Percentiles rank a stretch among this genome's conserved stretches.
Evolutionary conservation across 2,329 filamentous ascomycete species (phyloP).

Genomic region (Podosphaera xanthii): DNA sequence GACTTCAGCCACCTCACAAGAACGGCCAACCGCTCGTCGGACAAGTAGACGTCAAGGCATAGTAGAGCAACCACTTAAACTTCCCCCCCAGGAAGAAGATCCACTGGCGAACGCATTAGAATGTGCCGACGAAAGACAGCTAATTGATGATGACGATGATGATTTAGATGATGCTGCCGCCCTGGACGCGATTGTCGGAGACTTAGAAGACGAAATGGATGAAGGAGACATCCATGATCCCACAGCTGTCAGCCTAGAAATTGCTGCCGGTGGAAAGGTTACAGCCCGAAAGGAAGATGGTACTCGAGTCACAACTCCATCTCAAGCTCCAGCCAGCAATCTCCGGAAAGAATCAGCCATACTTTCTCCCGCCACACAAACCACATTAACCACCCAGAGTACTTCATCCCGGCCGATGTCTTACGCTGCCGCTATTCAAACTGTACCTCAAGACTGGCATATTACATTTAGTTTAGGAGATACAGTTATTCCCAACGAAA

Average conservation of each 20-base stretch:
- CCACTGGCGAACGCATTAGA: constrained; percentile 52
- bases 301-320: constrained; percentile 63
- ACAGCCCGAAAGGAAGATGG: constrained; percentile 85
- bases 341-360: constrained; percentile 19
- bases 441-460: constrained; percentile 80
- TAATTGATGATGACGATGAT: constrained; percentile 47
- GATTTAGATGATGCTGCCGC: constrained; percentile 41
- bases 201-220: constrained; percentile 64
- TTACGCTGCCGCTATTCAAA: constrained; percentile 64
- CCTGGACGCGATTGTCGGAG: constrained; percentile 73
- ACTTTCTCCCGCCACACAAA: constrained; percentile 17
- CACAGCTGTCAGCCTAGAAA: constrained; percentile 75
- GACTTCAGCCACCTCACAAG: constrained; percentile 23
- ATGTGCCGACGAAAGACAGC: constrained; percentile 75
- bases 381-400: constrained; percentile 20
- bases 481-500: constrained; percentile 69
- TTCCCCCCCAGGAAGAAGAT: constrained; percentile 34
- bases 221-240: constrained; percentile 56
- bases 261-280: constrained; percentile 66
- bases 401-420: constrained; percentile 44
- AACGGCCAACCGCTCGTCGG: constrained; percentile 36
- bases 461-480: constrained; percentile 81
- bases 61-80: constrained; percentile 27
- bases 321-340: constrained; percentile 30
- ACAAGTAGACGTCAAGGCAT: constrained; percentile 36